Evolutionary conservation across 139 green algal genomes (phyloP).

Genomic region (Chlorella sorokiniana): DNA sequence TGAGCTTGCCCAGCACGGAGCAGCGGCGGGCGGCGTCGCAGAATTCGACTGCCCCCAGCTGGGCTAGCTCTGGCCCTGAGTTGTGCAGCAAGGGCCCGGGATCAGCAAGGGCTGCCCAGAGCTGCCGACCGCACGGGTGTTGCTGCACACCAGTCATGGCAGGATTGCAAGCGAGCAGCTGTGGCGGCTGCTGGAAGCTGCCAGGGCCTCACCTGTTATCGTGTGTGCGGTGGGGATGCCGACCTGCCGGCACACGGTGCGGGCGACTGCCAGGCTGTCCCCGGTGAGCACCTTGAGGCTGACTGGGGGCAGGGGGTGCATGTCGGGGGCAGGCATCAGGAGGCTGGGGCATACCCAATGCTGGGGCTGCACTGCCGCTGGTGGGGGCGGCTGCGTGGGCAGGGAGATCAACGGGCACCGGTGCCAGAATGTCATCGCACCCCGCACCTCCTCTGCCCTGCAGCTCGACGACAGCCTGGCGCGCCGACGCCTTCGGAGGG

Average conservation of each 20-base stretch:
- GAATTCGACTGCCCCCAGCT: neutral
- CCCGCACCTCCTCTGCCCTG: constrained; percentile 9
- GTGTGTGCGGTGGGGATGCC: constrained; percentile 1
- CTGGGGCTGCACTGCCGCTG: too few species aligned
- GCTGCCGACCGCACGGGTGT: too few species aligned
- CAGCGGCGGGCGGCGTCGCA: neutral
- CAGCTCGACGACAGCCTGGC: constrained; percentile 24
- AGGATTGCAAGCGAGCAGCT: neutral
- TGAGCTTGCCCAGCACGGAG: constrained; percentile 28
- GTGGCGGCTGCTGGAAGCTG: neutral
- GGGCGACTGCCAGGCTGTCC: constrained; percentile 33
- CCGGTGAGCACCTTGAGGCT: constrained; percentile 45
- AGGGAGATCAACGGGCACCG: neutral
- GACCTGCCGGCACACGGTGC: constrained; percentile 35
- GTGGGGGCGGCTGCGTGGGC: neutral
- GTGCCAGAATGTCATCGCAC: neutral
- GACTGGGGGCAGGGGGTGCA: constrained; percentile 7
- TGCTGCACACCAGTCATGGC: neutral
- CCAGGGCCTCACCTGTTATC: neutral
- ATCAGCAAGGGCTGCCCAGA: neutral
- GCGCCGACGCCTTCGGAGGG: constrained; percentile 29
- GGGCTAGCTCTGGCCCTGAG: constrained; percentile 16
- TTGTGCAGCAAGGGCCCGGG: neutral
- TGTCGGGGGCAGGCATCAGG: neutral
- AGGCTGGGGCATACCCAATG: too few species aligned